These are phyloP conservation scores for barley (Hordeum vulgare) DNA, from an alignment of 176 grass and related monocot genomes.

Conservation along the genomic window MorexV3_pseudomolecules_assembly NC_058522.1:578586445-578586944, in stretches of 20 bases:
- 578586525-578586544: not conserved
- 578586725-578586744: not conserved
- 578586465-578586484: slow-evolving; percentile 53
- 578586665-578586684: not conserved
- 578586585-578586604: not conserved
- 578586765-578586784: not conserved
- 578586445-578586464: slow-evolving; percentile 87
- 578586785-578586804: not conserved
- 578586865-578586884: not conserved
- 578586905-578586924: slow-evolving; percentile 10
- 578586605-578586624: not conserved
- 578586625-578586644: slow-evolving; percentile 13
- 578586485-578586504: not conserved
- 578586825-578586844: no score
- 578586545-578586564: not conserved
- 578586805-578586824: not conserved
- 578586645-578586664: not conserved
- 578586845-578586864: not conserved
- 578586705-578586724: not conserved
- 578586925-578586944: not conserved
- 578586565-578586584: not conserved
- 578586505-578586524: not conserved
- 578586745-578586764: not conserved
- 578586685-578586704: not conserved
- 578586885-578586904: not conserved